Base-by-base conservation (phyloP, 768 basidiomycete genomes). In the Ephemerocybe angulata region DNA sequence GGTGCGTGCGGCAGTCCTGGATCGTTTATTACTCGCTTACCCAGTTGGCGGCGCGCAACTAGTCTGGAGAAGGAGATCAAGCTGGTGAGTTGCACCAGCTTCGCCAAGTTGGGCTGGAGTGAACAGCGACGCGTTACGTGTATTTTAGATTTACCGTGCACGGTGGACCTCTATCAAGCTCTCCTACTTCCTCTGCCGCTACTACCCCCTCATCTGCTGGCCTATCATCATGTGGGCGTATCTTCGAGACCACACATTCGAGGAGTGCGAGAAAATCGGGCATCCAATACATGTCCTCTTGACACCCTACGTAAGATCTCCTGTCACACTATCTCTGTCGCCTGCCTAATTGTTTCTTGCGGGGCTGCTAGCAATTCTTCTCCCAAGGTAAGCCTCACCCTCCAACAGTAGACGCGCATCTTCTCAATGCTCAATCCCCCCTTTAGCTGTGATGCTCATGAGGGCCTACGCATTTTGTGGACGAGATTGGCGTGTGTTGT, bases 391-490 rank as follows among this genome's bases (percentile, higher is more conserved):
- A 17, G n/a, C 29, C 41, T 51, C 27, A 24, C 24, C 5, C 22
- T 17, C 4, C 3, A 15, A 44, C 19, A 5, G 2, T 13, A n/a
- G n/a, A n/a, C n/a, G n/a, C n/a, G n/a, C n/a, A n/a, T n/a, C n/a
- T n/a, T n/a, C n/a, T n/a, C n/a, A n/a, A n/a, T n/a, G n/a, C n/a
- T n/a, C n/a, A n/a, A n/a, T n/a, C n/a, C n/a, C n/a, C n/a, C n/a
- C n/a, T n/a, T n/a, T n/a, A 76, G 76, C 63, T 47, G 75, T 78
- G 19, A 76, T 78, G 72, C 28, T 76, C 46, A 75, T 76, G 70
- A 66, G 76, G 30, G 72, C 75, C 10, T 74, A 72, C 51, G 76
- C 72, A 8, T 78, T 78, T 55, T 59, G 72, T 5, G 75, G 74
- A 6, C 68, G 73, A 40, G 68, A 63, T 47, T 59, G 56, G 41